Conservation (phyloP, 345 rosid species). For the Nephelium lappaceum region DNA sequence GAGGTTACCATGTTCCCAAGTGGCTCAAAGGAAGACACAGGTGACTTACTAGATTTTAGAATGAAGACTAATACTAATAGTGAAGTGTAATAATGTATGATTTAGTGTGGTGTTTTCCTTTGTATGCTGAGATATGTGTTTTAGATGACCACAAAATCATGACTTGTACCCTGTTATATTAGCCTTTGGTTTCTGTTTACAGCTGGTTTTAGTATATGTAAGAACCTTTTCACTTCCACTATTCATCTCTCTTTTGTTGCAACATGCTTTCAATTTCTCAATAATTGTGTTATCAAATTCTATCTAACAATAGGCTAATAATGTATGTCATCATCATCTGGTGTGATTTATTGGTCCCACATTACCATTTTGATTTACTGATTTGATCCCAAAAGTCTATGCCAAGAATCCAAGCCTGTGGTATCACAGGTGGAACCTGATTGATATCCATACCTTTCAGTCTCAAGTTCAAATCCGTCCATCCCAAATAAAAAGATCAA, state of each 20-base stretch:
- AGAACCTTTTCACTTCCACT: slow-evolving; percentile 37
- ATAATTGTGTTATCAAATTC: slow-evolving; percentile 37
- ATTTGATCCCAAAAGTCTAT: slow-evolving; percentile 19
- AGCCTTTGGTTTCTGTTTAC: slow-evolving; percentile 38
- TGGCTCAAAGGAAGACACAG: slow-evolving; percentile 55
- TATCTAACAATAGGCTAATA: slow-evolving; percentile 33
- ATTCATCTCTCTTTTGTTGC: slow-evolving; percentile 19
- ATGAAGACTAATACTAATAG: slow-evolving; percentile 73
- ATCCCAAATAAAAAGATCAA: too few relatives aligned
- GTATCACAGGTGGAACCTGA: too few relatives aligned
- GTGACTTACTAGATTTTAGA: slow-evolving; percentile 66
- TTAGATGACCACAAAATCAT: slow-evolving; percentile 41
- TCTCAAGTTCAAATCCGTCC: too few relatives aligned
- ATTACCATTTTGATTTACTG: slow-evolving; percentile 22
- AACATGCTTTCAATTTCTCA: slow-evolving; percentile 29
- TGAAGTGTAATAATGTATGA: slow-evolving; percentile 56
- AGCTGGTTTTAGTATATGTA: slow-evolving; percentile 41
- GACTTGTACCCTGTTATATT: slow-evolving; percentile 48
- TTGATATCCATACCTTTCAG: too few relatives aligned
- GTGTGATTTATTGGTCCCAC: slow-evolving; percentile 33
- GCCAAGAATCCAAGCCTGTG: not conserved
- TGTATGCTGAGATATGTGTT: slow-evolving; percentile 53
- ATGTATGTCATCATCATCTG: slow-evolving; percentile 24
- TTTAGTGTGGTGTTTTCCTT: slow-evolving; percentile 63
- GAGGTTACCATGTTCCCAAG: slow-evolving; percentile 36